A percentile compares a stretch with the other conserved stretches of the same genome.
Evolutionary conservation across 305 asterid genomes (phyloP).

Genomic region (Fraxinus platypoda): DNA sequence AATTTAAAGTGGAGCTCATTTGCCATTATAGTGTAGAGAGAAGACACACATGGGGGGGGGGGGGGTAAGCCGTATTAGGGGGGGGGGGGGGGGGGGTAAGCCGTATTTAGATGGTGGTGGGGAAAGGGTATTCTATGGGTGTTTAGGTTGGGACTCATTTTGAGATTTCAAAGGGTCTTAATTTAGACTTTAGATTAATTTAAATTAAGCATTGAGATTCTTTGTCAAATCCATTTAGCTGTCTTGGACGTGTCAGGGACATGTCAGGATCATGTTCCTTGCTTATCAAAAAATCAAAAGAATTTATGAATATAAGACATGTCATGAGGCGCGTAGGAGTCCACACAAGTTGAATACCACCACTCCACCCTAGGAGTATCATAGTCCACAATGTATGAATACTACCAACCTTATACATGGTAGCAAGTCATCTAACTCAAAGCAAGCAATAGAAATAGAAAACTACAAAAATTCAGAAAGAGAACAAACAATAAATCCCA

Average conservation of each 20-base stretch:
- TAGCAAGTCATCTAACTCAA: not conserved
- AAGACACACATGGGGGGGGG: no score
- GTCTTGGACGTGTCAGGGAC: not conserved
- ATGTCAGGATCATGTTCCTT: not conserved
- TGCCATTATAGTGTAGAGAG: no score
- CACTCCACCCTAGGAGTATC: not conserved
- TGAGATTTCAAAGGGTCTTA: no score
- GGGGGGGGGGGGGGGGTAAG: no score
- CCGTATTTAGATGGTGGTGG: no score
- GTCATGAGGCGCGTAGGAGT: not conserved
- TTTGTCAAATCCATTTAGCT: not conserved
- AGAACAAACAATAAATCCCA: not conserved
- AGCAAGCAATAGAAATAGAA: not conserved
- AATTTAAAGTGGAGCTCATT: no score
- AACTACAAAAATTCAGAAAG: not conserved
- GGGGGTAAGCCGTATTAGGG: no score
- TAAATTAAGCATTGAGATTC: not conserved
- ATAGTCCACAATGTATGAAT: not conserved
- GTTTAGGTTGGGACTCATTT: no score
- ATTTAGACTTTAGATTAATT: no score
- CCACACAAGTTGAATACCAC: not conserved
- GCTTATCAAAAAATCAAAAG: not conserved
- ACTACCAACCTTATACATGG: not conserved
- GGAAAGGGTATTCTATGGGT: no score
- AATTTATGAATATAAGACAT: not conserved